Base-by-base conservation (phyloP, 148 eudicot species). In the Euryodendron excelsum region DNA sequence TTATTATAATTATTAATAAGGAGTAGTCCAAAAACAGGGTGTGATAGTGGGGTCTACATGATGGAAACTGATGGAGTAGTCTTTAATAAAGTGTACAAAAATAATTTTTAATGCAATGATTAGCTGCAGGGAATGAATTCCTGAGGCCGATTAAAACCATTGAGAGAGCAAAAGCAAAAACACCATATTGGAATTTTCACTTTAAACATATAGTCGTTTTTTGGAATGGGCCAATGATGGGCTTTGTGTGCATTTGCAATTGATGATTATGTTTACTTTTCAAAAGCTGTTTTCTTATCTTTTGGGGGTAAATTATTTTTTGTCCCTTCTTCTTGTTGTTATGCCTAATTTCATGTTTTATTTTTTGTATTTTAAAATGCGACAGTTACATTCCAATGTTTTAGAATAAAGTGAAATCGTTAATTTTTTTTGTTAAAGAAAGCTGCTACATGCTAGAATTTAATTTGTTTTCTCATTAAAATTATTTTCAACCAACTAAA, bases 1-100 rank as follows among this genome's bases (percentile, higher is more conserved):
- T 41, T 41, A 5, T 41, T 48, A 0, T 14, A 48, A 6, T 48
- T n/a, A 56, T 4, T n/a, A n/a, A n/a, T n/a, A n/a, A n/a, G 2
- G 30, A 7, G 45, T 41, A 15, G 72, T 37, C 50, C 41, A 21
- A 68, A 41, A 68, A 68, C 14, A 21, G 12, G 72, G 28, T 8
- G 27, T 39, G 66, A 23, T 58, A 23, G 77, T 39, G 77, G 77
- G 64, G 66, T 39, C 65, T 39, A 39, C 23, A 7, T 27, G 36
- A 33, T 39, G 23, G 41, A 73, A 53, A 37, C 15, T 0, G 37
- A 53, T 72, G 58, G 60, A 31, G n/a, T n/a, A 39, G 67, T 41
- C n/a, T 74, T 23, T 74, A 39, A 15, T 59, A 74, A 74, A 56
- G 50, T 56, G 28, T 15, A 14, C 28, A 41, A 17, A 4, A 25